Conservation (phyloP, 345 rosid genomes). For the Lumnitzera racemosa region DNA sequence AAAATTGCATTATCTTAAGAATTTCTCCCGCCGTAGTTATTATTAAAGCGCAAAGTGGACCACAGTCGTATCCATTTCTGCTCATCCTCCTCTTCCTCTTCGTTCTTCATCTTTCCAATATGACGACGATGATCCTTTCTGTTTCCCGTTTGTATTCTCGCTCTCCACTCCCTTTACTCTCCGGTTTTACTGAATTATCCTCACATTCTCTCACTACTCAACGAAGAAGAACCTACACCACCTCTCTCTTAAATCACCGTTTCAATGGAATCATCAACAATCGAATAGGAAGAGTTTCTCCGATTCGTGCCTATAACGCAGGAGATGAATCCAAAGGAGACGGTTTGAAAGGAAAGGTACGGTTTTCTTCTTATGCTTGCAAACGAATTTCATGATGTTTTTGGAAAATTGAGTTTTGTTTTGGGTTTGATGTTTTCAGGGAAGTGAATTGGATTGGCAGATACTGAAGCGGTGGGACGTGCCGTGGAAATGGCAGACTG, state of each 20-base stretch:
- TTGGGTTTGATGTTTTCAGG: constrained; percentile 10
- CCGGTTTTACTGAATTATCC: constrained; percentile 5
- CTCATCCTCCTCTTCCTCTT: too few relatives aligned
- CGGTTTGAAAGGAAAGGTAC: constrained; percentile 14
- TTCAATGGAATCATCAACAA: constrained; percentile 8
- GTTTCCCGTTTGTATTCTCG: constrained; percentile 18
- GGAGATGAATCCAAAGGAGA: constrained; percentile 41
- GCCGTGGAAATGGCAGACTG: constrained; percentile 91
- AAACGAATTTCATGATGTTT: background rate
- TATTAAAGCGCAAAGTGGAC: too few relatives aligned
- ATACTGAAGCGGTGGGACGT: constrained; percentile 80
- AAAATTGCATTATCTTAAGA: too few relatives aligned
- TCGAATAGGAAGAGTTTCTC: constrained; percentile 17
- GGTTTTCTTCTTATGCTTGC: background rate
- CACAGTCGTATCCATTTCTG: too few relatives aligned
- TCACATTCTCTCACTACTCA: constrained; percentile 4
- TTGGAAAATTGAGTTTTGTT: background rate
- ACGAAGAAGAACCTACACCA: background rate
- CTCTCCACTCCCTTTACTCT: constrained; percentile 26
- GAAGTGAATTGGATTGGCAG: constrained; percentile 41
- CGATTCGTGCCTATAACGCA: constrained; percentile 36
- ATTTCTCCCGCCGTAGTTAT: too few relatives aligned
- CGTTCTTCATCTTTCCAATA: too few relatives aligned
- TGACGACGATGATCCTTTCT: too few relatives aligned
- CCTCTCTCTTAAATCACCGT: constrained; percentile 11